Evolutionary conservation across 768 basidiomycete genomes (phyloP).

Genomic region (Leccinum ochraceum): DNA sequence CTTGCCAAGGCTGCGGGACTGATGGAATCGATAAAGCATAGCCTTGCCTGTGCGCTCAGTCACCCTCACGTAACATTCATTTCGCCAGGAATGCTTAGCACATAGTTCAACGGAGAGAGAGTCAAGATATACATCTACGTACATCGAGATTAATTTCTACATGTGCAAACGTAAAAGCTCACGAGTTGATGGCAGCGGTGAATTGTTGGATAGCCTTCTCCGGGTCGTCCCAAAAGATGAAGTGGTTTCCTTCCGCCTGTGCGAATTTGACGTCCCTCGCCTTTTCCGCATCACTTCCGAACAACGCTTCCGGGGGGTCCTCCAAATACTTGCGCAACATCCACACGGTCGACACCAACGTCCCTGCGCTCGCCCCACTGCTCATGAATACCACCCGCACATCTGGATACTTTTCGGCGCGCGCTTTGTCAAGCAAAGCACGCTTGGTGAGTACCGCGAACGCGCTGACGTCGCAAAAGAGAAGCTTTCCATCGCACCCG

Average conservation of each 20-base stretch:
- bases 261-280: constrained; percentile 21
- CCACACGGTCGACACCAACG: constrained; percentile 16
- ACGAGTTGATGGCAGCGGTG: constrained; percentile 9
- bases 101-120: not conserved
- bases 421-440: constrained; percentile 20
- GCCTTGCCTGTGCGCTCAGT: too few species aligned
- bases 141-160: not conserved
- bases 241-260: constrained; percentile 26
- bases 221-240: constrained; percentile 27
- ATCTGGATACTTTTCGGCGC: constrained; percentile 7
- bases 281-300: constrained; percentile 19
- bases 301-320: constrained; percentile 7
- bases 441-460: constrained; percentile 15
- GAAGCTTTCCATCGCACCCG: constrained; percentile 18
- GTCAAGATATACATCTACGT: not conserved
- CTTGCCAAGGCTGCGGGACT: too few species aligned
- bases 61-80: not conserved
- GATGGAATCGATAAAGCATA: not conserved
- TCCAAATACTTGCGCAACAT: constrained; percentile 9
- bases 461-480: constrained; percentile 8
- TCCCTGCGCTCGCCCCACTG: constrained; percentile 13
- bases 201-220: constrained; percentile 24
- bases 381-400: constrained; percentile 24
- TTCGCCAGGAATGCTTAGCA: not conserved
- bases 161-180: not conserved